Base-by-base conservation (phyloP, 2,329 filamentous ascomycete genomes). In the Colletotrichum zoysiae region DNA sequence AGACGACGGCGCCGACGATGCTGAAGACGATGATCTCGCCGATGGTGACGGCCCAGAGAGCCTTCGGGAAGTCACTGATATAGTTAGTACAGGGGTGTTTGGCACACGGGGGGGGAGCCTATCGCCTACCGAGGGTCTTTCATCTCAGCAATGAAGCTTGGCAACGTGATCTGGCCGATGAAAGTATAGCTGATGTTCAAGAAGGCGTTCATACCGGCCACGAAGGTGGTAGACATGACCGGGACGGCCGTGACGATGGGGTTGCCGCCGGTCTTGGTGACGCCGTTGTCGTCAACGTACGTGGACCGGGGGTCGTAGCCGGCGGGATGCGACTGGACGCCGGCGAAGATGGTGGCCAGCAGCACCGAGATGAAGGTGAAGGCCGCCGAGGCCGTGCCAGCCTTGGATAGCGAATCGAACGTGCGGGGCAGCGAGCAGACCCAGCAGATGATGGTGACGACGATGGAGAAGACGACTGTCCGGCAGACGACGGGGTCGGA, bases 131-230 rank as follows among this genome's bases (percentile, higher is more conserved):
- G 80, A 1, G 89, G 89, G 38, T 91, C 86, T 69, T 85, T 93
- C 95, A 98, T 98, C 82, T 98, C 95, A 4, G 95, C 95, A 75
- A 98, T 98, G 84, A 98, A 98, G 76, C 93, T 95, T 0, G 95
- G 95, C 18, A 98, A 87, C 0, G 95, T 97, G 77, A 97, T 97
- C 80, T 98, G 95, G 0, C 95, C 95, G 76, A 98, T 97, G 79
- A 98, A 97, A 0, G 95, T 97, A 80, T 97, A 98, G 82, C 91
- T 94, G 79, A 98, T 98, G 82, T 98, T 98, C 80, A 98, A 87
- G 82, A 97, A 97, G 0, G 95, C 95, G 65, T 91, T 94, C 87
- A 97, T 91, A 30, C 91, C 95, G 3, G 87, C 85, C 4, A 97
- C 93, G 76, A 97, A 97, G 0, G 92, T 93, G 0, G 94, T 97